Evolutionary conservation across 148 eudicot species (phyloP).

Genomic region (Selenicereus undatus): DNA sequence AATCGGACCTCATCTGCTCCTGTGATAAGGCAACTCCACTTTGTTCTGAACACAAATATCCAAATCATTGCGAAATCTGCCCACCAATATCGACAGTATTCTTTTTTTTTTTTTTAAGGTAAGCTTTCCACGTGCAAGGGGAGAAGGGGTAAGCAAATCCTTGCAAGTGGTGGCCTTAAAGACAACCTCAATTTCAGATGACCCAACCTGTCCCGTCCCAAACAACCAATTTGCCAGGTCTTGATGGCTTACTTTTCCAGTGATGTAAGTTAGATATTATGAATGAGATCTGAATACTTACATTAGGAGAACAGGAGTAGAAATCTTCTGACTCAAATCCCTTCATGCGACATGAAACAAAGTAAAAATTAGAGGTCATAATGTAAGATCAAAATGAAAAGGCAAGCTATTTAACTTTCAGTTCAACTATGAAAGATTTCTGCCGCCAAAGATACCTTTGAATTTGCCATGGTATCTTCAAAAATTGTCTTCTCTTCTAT

Average conservation of each 20-base stretch:
- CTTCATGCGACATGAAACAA: slow-evolving; percentile 14
- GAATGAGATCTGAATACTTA: slow-evolving; percentile 7
- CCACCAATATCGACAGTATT: too few relatives aligned
- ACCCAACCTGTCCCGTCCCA: neutral
- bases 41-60: too few relatives aligned
- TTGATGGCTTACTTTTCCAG: neutral
- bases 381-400: neutral
- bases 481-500: slow-evolving; percentile 58
- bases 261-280: neutral
- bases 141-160: too few relatives aligned
- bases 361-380: slow-evolving; percentile 6
- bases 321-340: slow-evolving; percentile 13
- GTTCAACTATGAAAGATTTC: neutral
- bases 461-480: slow-evolving; percentile 43
- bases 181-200: neutral
- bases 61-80: too few relatives aligned
- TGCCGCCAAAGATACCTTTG: slow-evolving; percentile 28
- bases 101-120: too few relatives aligned
- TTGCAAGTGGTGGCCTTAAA: too few relatives aligned
- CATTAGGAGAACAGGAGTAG: slow-evolving; percentile 18
- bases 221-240: neutral
- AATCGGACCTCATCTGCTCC: too few relatives aligned
- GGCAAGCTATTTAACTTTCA: neutral
- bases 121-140: too few relatives aligned
- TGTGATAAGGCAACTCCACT: too few relatives aligned